These are phyloP conservation scores for Plasmodium reichenowi DNA, from an alignment of 169 alveolate genomes.

Conservation along the genomic window DNA sequence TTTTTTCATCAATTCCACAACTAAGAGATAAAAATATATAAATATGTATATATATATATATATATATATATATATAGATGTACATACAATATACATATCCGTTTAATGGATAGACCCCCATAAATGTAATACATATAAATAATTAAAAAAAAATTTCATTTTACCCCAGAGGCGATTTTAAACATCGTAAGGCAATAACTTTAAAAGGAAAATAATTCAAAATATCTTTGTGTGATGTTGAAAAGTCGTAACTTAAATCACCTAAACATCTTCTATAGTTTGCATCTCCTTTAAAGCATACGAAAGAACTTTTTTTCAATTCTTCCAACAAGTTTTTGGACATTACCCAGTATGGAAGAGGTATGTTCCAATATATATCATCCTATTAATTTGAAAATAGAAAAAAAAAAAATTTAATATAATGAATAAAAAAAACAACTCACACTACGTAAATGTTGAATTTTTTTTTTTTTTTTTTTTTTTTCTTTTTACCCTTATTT, in stretches of 20 bases:
- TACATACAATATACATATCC: neutral
- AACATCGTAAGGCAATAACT: conserved; percentile 46
- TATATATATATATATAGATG: neutral
- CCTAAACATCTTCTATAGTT: conserved; percentile 66
- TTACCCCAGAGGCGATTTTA: conserved; percentile 61
- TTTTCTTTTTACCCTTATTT: conserved; percentile 20
- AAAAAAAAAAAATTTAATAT: neutral
- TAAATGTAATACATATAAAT: no score
- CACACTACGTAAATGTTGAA: neutral
- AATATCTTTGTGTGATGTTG: conserved; percentile 35
- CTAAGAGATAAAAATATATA: conserved; percentile 7
- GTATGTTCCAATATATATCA: conserved; percentile 55
- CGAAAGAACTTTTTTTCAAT: conserved; percentile 36
- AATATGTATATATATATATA: neutral
- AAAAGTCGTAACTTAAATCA: conserved; percentile 47
- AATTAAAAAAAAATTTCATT: neutral
- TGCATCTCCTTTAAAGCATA: conserved; percentile 69
- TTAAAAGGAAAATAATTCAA: conserved; percentile 41
- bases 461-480: neutral
- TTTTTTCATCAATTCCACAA: conserved; percentile 34
- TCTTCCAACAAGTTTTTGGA: conserved; percentile 37
- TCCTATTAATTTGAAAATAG: conserved; percentile 11
- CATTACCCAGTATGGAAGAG: conserved; percentile 66
- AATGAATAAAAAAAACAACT: neutral
- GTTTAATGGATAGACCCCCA: no score